These are phyloP conservation scores for Cronartium quercuum DNA, from an alignment of 1,284 basidiomycete species.

Conservation along the genomic window DNA sequence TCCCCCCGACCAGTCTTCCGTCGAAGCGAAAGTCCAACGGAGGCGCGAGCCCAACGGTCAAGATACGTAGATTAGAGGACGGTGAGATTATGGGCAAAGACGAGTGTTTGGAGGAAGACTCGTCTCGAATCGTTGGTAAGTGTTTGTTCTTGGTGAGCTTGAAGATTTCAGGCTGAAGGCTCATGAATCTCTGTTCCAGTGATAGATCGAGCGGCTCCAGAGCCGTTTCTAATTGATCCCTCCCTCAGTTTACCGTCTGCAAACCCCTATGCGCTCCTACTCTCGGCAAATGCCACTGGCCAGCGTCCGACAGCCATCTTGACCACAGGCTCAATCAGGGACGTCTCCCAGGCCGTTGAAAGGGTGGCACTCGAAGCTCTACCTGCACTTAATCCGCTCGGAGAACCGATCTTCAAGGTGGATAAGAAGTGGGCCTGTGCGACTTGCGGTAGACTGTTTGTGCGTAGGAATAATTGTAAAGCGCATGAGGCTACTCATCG, in stretches of 20 bases:
- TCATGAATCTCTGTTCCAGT: no score
- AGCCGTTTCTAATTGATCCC: not conserved
- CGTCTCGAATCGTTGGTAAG: no score
- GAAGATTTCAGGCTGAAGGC: no score
- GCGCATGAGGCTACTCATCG: conserved; percentile 38
- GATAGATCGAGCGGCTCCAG: not conserved
- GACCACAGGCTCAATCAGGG: conserved; percentile 23
- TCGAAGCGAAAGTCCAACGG: not conserved
- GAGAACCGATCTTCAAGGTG: conserved; percentile 19
- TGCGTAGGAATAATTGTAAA: conserved; percentile 36
- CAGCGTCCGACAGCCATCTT: conserved; percentile 9
- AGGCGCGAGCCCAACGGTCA: not conserved
- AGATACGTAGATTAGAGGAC: not conserved
- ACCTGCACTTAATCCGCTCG: conserved; percentile 8
- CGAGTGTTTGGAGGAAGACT: no score
- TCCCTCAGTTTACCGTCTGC: not conserved
- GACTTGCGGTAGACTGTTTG: conserved; percentile 30
- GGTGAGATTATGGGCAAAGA: no score
- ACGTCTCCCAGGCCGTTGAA: conserved; percentile 10
- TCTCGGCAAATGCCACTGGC: not conserved
- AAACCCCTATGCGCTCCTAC: not conserved
- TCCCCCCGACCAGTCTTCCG: not conserved
- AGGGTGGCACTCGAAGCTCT: conserved; percentile 14
- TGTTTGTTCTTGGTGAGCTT: no score
- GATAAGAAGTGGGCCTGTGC: conserved; percentile 38